Base-by-base conservation (phyloP, 441 rosid genomes). In the Manihot esculenta region DNA sequence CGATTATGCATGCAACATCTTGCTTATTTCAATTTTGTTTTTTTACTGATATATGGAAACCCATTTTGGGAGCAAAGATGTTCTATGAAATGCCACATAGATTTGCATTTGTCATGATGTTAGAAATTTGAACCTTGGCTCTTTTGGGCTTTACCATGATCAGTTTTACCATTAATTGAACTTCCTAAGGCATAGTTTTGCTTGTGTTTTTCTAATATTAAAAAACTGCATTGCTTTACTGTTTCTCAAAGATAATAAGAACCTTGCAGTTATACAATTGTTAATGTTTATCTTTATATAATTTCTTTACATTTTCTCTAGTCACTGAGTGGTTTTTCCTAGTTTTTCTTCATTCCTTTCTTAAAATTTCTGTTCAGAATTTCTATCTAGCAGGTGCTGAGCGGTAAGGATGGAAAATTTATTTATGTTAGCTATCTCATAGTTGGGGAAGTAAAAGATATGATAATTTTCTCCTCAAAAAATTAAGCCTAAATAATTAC, bases 21-120 rank as follows among this genome's bases (percentile, higher is more conserved):
- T 42, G 11, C 10, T 47, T 13, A 44, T 45, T 47, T 38, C 45
- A 35, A 12, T 45, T 7, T 62, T n/a, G 3, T 35, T n/a, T 13
- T 24, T 61, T 72, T 20, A 42, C n/a, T 55, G 3, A 41, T 62
- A 17, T 62, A 49, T 65, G 42, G 60, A 12, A 35, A 67, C 56
- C 70, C 75, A 48, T 64, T 71, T n/a, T 70, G 24, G 49, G 55
- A 0, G 23, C n/a, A 45, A 57, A 17, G 21, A 21, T 51, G 15
- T 44, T 74, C 49, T 15, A 5, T 24, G 67, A 41, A 56, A 45
- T 41, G 20, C 18, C 2, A n/a, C 26, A 14, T 38, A 24, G 42
- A n/a, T 64, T 64, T 49, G 42, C 48, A 21, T 64, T 61, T 44
- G 12, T 38, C 8, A 11, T 49, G 57, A 45, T 13, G 21, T 35